Conservation (phyloP, 2,329 filamentous ascomycete species). For the Periconia digitata region DNA sequence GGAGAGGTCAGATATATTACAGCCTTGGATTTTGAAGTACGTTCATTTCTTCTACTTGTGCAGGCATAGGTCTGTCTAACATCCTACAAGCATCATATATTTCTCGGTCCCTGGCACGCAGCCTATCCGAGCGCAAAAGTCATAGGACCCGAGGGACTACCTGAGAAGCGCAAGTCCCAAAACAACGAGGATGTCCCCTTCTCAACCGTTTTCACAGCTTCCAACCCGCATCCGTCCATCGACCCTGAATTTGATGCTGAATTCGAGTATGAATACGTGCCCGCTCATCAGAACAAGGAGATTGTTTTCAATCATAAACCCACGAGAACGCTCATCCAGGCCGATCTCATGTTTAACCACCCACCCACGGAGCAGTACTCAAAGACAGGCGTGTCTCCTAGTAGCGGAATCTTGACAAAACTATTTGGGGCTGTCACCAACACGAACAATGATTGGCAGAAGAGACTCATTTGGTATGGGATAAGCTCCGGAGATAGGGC, state of each 20-base stretch:
- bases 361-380: slow-evolving; percentile 80
- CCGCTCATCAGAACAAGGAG: slow-evolving; percentile 80
- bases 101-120: slow-evolving; percentile 79
- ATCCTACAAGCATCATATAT: slow-evolving; percentile 75
- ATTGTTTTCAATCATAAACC: slow-evolving; percentile 84
- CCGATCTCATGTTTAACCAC: slow-evolving; percentile 89
- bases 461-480: slow-evolving; percentile 80
- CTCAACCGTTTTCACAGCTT: slow-evolving; percentile 59
- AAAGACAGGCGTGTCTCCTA: slow-evolving; percentile 57
- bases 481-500: slow-evolving; percentile 62
- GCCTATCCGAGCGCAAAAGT: slow-evolving; percentile 78
- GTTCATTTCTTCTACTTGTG: background rate
- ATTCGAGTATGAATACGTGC: slow-evolving; percentile 82
- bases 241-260: slow-evolving; percentile 80
- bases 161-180: slow-evolving; percentile 73
- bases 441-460: slow-evolving; percentile 72
- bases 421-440: slow-evolving; percentile 60
- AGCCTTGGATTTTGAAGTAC: slow-evolving; percentile 75
- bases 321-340: slow-evolving; percentile 77
- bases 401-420: slow-evolving; percentile 61
- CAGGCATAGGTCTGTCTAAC: background rate
- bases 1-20: slow-evolving; percentile 80
- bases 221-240: slow-evolving; percentile 52
- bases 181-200: slow-evolving; percentile 64
- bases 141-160: slow-evolving; percentile 79